phyloP scores from a whole-genome alignment of 305 asterid species.

The Withania somnifera region DNA sequence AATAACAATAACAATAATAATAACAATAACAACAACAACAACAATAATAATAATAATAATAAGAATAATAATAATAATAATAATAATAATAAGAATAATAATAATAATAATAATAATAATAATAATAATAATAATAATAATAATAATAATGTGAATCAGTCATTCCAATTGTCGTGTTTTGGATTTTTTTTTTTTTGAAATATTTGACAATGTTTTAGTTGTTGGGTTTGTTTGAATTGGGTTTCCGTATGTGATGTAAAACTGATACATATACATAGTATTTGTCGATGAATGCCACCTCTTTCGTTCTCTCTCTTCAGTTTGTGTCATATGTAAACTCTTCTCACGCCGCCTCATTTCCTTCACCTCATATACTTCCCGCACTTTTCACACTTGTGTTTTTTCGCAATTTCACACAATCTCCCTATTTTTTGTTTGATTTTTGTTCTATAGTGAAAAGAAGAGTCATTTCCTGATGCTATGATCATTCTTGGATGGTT shows the following conservation, averaged over 20 bases:
- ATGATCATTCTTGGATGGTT: background rate
- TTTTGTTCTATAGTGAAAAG: background rate
- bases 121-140: background rate
- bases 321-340: background rate
- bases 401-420: background rate
- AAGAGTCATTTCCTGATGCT: background rate
- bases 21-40: no score
- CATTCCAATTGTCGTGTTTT: background rate
- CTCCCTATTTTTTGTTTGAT: background rate
- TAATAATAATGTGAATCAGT: background rate
- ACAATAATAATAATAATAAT: no score
- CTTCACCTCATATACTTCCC: background rate
- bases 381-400: background rate
- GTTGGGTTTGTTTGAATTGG: background rate
- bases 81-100: background rate
- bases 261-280: background rate
- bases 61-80: background rate
- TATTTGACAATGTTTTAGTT: background rate
- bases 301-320: constrained; percentile 4
- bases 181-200: background rate
- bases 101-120: no score
- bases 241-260: background rate
- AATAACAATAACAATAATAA: no score
- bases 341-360: constrained; percentile 5
- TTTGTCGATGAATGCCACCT: constrained; percentile 2